Evolutionary conservation across 495 filamentous ascomycete genomes (phyloP), one percentile per base, ranked within the genome.

Genomic region (Aspergillus bertholletiae): DNA sequence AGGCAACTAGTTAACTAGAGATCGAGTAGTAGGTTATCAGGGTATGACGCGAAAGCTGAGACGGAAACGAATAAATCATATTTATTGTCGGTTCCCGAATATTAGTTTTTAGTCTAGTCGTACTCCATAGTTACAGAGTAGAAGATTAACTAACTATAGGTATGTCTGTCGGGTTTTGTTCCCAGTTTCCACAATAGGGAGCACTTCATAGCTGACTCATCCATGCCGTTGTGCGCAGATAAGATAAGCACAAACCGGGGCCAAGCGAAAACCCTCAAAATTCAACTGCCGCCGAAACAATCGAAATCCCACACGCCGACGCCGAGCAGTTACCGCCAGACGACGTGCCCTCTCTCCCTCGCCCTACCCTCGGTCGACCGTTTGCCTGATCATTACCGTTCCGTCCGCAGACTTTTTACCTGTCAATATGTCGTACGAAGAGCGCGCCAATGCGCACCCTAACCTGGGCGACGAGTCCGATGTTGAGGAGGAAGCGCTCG

Each of bases 401-500:
- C 49, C 21, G 24, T 35, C 55, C 53, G 49, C 35, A 46, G 49
- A 50, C 47, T 57, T 54, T 59, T 57, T 57, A 54, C 53, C 52
- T 37, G 50, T 44, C 58, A 71, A 64, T 53, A 78, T 78, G 74
- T 78, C 74, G 45, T 78, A 78, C 72, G 74, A 78, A 51, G 74
- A 78, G 67, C 74, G 73, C 73, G 68, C 66, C 61, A 76, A 77
- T 65, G 72, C 72, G 70, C 74, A 67, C 68, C 74, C 74, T 53
- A 72, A 70, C 62, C 62, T 87, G 61, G 85, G 85, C 54, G 86
- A 93, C 73, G 89, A 92, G 64, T 93, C 89, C 61, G 92, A 96
- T 71, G 87, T 88, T 53, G 92, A 96, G 74, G 92, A 96, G 82
- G 92, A 96, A 74, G 88, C 89, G 58, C 81, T 96, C 55, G 92